Evolutionary conservation across 169 alveolate species (phyloP), one percentile per base, ranked within the genome.

Genomic region (Babesia sp.): DNA sequence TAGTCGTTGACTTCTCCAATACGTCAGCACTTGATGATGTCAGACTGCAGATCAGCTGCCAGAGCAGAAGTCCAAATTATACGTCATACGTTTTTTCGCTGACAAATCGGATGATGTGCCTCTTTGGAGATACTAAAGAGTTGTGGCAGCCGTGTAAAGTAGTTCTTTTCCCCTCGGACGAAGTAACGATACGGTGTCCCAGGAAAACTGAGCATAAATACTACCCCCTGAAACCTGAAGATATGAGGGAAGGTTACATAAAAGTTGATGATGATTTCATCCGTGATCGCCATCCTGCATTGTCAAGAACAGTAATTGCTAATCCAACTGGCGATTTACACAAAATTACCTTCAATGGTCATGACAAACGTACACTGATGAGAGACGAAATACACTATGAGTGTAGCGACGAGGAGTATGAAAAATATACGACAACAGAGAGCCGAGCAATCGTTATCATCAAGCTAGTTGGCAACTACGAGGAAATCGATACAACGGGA

Each of bases 381-480:
- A 45, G 74, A 22, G 74, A 64, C 63, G 74, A 64, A 64, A 20
- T 64, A 9, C 74, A 64, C 54, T 64, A 4, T 34, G 59, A 48
- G 48, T 64, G 74, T 29, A 28, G 54, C 28, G 42, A 12, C 8
- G 22, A 45, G 4, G 63, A 64, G 8, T 48, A 61, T 29, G 46
- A 8, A 18, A 50, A 64, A 39, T 64, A 46, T 46, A 22, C 31
- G n/a, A 9, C 34, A 16, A 6, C 59, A 11, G 74, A 46, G 24
- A 64, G 48, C 31, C 26, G 51, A 2, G 54, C 74, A 11, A 64
- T 50, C 48, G 61, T 64, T 12, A 64, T 64, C 28, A 26, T 64
- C 51, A 64, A 64, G 48, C 39, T 64, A 50, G 74, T 64, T 14
- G 74, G 74, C 12, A 18, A 64, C 22, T 64, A 46, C 34, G 74